Evolutionary conservation across 257 asterid genomes (phyloP).

Genomic region (Euphrasia confusa): DNA sequence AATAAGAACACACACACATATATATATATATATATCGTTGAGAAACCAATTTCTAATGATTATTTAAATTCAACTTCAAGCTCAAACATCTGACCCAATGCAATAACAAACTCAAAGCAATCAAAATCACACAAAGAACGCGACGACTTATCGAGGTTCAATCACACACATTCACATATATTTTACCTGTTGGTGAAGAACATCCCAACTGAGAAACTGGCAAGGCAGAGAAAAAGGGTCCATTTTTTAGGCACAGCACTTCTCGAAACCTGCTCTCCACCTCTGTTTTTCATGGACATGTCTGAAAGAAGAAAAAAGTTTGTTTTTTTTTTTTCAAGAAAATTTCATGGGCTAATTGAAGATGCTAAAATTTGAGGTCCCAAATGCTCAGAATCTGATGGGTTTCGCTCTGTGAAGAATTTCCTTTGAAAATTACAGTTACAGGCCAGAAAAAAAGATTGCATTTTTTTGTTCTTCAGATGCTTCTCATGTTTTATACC

Average conservation of each 20-base stretch:
- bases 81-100: neutral
- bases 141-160: neutral
- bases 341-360: conserved; percentile 29
- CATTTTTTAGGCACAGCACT: conserved; percentile 51
- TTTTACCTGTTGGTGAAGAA: conserved; percentile 74
- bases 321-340: conserved; percentile 19
- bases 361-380: conserved; percentile 17
- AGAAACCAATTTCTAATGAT: neutral
- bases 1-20: neutral
- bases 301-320: too few relatives aligned
- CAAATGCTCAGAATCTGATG: conserved; percentile 26
- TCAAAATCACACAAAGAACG: neutral
- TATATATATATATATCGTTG: neutral
- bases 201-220: conserved; percentile 71
- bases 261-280: conserved; percentile 54
- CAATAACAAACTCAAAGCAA: conserved; percentile 3
- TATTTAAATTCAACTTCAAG: neutral
- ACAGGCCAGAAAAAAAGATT: conserved; percentile 22
- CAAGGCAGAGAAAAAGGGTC: conserved; percentile 74
- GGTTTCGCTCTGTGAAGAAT: conserved; percentile 23
- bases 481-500: conserved; percentile 32
- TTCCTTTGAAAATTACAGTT: conserved; percentile 23
- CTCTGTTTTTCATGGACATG: conserved; percentile 60
- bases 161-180: neutral
- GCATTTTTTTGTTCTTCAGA: conserved; percentile 24